Evolutionary conservation across 169 alveolate genomes (phyloP), one percentile per base, ranked within the genome.

Genomic region (Cyclospora cayetanensis): DNA sequence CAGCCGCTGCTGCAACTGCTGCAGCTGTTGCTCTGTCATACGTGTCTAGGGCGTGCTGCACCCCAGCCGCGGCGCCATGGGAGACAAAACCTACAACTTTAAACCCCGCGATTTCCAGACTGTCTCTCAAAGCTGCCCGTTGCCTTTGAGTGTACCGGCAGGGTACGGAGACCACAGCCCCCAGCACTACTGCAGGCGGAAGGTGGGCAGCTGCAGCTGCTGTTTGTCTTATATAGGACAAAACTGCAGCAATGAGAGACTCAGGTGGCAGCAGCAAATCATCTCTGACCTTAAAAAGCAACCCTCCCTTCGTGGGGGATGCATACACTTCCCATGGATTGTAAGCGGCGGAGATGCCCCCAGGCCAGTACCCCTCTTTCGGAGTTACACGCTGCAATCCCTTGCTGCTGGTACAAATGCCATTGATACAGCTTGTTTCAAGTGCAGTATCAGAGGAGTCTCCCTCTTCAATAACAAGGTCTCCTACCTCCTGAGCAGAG

Each of bases 91-190:
- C 90, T 5, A 89, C 1, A 25, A 74, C 34, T 34, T 46, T 37
- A 31, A 86, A 43, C 27, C 95, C 95, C 4, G 95, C 95, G 4
- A 92, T 92, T 52, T 76, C 92, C n/a, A 55, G 87, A 3, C 89
- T 91, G 74, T 92, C 95, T 9, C 85, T 39, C 9, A 92, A 39
- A 34, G 93, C 93, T 39, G 80, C 86, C 5, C 95, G 76, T 55
- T 92, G 93, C 31, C 95, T 43, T 43, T 92, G 95, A 1, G 80
- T 53, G 77, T 29, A 87, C 0, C 70, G 37, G 79, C 95, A 92
- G 31, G 93, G 93, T 18, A 92, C 74, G 2, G 93, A 42, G 39
- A 90, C n/a, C 31, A 90, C 94, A 42, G 60, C 35, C 4, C 86
- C 91, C 12, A 90, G 5, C 25, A 79, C 37, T n/a, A 65, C 52